These are phyloP conservation scores for Linum tenue DNA, from an alignment of 345 rosid species.

Conservation along the genomic window DNA sequence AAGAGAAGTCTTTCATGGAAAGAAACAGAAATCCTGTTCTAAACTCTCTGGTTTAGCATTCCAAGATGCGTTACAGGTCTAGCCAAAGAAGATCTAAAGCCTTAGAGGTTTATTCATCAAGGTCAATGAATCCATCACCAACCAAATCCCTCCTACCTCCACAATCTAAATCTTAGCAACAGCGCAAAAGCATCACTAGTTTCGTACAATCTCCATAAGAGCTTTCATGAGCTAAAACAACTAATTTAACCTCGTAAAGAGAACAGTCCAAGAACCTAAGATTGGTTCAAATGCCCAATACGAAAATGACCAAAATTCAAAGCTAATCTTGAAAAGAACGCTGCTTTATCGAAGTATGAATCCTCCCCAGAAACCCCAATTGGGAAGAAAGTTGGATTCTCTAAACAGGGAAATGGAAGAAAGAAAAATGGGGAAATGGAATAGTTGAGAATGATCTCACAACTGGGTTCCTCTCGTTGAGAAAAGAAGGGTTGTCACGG, in stretches of 20 bases:
- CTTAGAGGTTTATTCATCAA: not conserved
- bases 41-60: too few relatives aligned
- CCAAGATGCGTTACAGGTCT: too few relatives aligned
- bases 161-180: not conserved
- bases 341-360: not conserved
- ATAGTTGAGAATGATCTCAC: constrained; percentile 30
- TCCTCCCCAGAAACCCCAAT: not conserved
- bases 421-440: not conserved
- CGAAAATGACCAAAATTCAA: not conserved
- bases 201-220: not conserved
- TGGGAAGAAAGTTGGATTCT: not conserved
- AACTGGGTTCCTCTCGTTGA: constrained; percentile 82
- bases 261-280: too few relatives aligned
- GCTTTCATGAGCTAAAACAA: not conserved
- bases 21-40: too few relatives aligned
- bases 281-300: not conserved
- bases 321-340: not conserved
- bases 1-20: too few relatives aligned
- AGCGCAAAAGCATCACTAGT: not conserved
- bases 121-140: not conserved
- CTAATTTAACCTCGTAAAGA: not conserved
- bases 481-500: constrained; percentile 55
- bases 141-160: not conserved
- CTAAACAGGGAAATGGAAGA: not conserved
- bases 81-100: not conserved